Conservation (phyloP, 2,329 filamentous ascomycete genomes). For the Pseudogymnoascus sp. region DNA sequence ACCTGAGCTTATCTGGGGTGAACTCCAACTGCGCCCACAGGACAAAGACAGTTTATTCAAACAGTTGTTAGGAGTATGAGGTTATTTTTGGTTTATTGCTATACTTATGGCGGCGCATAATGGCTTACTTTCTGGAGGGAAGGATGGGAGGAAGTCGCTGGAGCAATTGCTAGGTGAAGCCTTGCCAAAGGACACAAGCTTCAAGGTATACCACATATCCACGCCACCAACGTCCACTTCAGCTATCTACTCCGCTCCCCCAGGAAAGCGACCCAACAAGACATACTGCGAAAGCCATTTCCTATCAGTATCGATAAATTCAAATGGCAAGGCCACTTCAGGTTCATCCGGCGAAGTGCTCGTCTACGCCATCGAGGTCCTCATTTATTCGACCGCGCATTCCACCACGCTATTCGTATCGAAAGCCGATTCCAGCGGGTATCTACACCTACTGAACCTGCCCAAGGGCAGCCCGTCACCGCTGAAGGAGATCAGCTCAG, state of each 20-base stretch:
- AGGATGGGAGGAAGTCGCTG: constrained; percentile 21
- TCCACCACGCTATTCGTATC: constrained; percentile 88
- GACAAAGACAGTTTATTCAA: background rate
- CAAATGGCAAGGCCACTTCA: constrained; percentile 22
- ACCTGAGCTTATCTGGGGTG: background rate
- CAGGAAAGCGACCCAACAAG: constrained; percentile 60
- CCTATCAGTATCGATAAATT: constrained; percentile 46
- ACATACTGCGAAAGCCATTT: constrained; percentile 88
- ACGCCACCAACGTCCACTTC: constrained; percentile 69
- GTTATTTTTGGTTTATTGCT: constrained; percentile 11
- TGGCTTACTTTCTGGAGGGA: constrained; percentile 15
- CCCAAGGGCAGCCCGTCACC: constrained; percentile 61
- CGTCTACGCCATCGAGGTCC: constrained; percentile 75
- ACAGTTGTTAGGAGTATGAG: constrained; percentile 1
- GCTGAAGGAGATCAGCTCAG: constrained; percentile 62
- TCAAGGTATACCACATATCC: constrained; percentile 78
- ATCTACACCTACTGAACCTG: constrained; percentile 58
- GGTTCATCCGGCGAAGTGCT: constrained; percentile 41
- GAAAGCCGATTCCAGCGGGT: constrained; percentile 95
- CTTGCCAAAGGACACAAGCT: constrained; percentile 47
- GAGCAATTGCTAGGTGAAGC: constrained; percentile 22
- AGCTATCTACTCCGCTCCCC: constrained; percentile 72
- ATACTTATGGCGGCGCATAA: constrained; percentile 25
- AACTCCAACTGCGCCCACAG: background rate
- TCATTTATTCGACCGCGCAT: constrained; percentile 74